A percentile compares a stretch with the other conserved stretches of the same genome.
Conservation (phyloP, 2,329 filamentous ascomycete species). For the Grosmannia clavigera region DNA sequence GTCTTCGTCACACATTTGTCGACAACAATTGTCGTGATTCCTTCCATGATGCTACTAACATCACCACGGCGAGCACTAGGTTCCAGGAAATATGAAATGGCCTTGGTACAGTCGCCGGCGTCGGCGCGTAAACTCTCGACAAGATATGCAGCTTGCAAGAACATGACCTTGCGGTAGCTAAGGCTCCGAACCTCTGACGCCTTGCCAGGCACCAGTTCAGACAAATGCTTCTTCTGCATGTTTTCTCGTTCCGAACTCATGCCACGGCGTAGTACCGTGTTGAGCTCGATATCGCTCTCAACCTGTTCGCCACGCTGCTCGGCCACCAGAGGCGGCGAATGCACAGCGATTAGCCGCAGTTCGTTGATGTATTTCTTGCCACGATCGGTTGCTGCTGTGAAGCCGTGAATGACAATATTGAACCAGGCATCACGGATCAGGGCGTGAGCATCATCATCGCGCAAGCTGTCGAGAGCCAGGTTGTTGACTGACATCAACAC, state of each 20-base stretch:
- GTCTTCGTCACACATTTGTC: slow-evolving; percentile 70
- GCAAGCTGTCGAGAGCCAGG: slow-evolving; percentile 32
- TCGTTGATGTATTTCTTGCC: slow-evolving; percentile 64
- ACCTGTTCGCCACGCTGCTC: slow-evolving; percentile 81
- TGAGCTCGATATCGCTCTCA: slow-evolving; percentile 93
- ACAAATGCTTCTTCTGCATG: slow-evolving; percentile 69
- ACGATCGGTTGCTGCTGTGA: slow-evolving; percentile 60
- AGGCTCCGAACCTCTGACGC: slow-evolving; percentile 68
- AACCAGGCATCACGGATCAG: slow-evolving; percentile 92
- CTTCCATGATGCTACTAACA: slow-evolving; percentile 52
- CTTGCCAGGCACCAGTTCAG: slow-evolving; percentile 60
- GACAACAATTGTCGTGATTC: slow-evolving; percentile 54
- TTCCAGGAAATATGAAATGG: slow-evolving; percentile 88
- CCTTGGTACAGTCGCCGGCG: slow-evolving; percentile 79
- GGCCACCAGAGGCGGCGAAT: slow-evolving; percentile 77
- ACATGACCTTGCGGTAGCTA: slow-evolving; percentile 83
- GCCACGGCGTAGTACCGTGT: slow-evolving; percentile 80
- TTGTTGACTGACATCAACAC: slow-evolving; percentile 62
- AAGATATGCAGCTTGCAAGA: slow-evolving; percentile 79
- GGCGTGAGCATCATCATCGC: slow-evolving; percentile 57
- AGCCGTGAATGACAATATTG: slow-evolving; percentile 91
- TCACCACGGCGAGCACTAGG: slow-evolving; percentile 61
- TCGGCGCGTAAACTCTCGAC: slow-evolving; percentile 81
- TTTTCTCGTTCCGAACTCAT: slow-evolving; percentile 67
- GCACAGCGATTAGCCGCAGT: slow-evolving; percentile 69